A percentile compares a stretch with the other conserved stretches of the same genome.
These are phyloP conservation scores for Botryobasidium botryosum DNA, from an alignment of 768 basidiomycete species.

Conservation along the genomic window DNA sequence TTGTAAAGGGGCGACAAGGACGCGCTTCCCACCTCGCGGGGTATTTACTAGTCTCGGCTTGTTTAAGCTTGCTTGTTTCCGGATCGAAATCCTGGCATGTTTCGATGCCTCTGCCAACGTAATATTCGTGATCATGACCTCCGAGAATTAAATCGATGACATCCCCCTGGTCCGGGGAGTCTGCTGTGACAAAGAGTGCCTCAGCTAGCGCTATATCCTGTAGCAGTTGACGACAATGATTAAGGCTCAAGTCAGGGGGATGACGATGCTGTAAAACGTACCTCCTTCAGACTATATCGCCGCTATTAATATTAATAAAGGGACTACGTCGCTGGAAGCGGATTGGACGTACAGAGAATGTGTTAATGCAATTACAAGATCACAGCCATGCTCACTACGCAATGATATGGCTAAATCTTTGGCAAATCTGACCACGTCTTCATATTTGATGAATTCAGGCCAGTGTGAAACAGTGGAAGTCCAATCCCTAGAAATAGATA, in stretches of 20 bases:
- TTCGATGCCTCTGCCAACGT: conserved; percentile 41
- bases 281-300: conserved; percentile 20
- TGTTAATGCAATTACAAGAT: conserved; percentile 72
- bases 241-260: no score
- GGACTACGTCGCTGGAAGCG: no score
- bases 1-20: background rate
- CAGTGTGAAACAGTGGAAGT: conserved; percentile 80
- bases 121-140: conserved; percentile 82
- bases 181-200: conserved; percentile 39
- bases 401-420: conserved; percentile 54
- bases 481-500: background rate
- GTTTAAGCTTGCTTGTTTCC: no score
- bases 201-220: conserved; percentile 62
- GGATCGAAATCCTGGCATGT: conserved; percentile 55
- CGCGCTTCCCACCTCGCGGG: conserved; percentile 43
- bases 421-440: conserved; percentile 56
- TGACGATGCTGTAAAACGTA: conserved; percentile 9
- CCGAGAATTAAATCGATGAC: conserved; percentile 75
- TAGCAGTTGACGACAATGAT: no score
- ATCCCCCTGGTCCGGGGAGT: conserved; percentile 38
- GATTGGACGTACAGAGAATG: conserved; percentile 43
- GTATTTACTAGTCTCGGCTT: conserved; percentile 54
- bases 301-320: background rate
- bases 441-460: conserved; percentile 65
- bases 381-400: conserved; percentile 55